Evolutionary conservation across 2,329 filamentous ascomycete genomes (phyloP).

Genomic region (Phialocephala subalpina): DNA sequence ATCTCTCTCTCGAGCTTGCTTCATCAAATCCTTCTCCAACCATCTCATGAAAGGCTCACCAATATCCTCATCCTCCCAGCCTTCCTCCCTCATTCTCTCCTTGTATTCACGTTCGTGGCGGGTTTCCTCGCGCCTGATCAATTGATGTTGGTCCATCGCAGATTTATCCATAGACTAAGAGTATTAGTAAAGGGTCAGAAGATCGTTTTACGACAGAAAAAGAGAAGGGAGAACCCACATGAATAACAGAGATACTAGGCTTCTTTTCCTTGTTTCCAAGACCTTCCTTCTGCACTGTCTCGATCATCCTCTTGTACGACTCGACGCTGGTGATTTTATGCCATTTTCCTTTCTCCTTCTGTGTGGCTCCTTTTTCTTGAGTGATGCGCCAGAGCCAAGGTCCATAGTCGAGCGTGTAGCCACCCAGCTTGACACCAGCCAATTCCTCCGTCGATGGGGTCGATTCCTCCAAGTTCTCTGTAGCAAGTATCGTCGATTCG

Average conservation of each 20-base stretch:
- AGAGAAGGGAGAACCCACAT: background rate
- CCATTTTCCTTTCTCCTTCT: background rate
- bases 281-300: background rate
- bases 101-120: background rate
- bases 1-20: background rate
- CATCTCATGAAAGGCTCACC: constrained; percentile 22
- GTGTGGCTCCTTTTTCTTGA: background rate
- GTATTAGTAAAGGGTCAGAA: background rate
- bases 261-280: background rate
- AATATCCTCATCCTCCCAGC: constrained; percentile 21
- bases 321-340: background rate
- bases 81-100: background rate
- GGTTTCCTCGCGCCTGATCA: background rate
- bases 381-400: constrained; percentile 38
- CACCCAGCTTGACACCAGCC: background rate
- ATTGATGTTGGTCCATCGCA: background rate
- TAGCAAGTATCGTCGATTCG: background rate
- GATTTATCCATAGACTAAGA: background rate
- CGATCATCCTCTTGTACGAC: constrained; percentile 1
- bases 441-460: background rate
- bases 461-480: background rate
- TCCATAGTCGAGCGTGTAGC: constrained; percentile 38
- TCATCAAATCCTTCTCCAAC: background rate
- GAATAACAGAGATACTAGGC: background rate
- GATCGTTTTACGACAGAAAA: background rate